Percentiles rank a stretch among this genome's conserved stretches.
Evolutionary conservation across 1,284 basidiomycete species (phyloP).

Genomic region (Moesziomyces antarcticus): DNA sequence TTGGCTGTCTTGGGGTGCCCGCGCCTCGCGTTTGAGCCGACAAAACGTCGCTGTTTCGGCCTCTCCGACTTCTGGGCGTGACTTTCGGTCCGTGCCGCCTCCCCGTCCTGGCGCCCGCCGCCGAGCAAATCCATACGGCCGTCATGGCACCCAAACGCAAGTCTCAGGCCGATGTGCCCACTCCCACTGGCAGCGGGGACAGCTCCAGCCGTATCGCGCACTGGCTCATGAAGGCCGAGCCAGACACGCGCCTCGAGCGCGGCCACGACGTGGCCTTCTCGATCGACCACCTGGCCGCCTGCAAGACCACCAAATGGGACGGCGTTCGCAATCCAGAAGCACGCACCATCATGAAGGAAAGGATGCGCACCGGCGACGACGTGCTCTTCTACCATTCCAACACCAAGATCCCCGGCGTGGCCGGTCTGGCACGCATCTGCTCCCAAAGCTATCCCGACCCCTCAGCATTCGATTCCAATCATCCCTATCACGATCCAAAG

Average conservation of each 20-base stretch:
- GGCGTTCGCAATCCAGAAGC: slow-evolving; percentile 92
- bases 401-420: slow-evolving; percentile 82
- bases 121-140: no score
- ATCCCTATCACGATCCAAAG: slow-evolving; percentile 93
- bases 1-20: no score
- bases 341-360: slow-evolving; percentile 83
- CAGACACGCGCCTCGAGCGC: slow-evolving; percentile 54
- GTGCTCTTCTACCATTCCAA: slow-evolving; percentile 90
- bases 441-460: slow-evolving; percentile 48
- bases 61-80: no score
- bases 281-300: slow-evolving; percentile 49
- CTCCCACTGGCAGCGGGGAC: no score
- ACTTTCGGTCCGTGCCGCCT: no score
- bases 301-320: slow-evolving; percentile 82
- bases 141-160: slow-evolving; percentile 39
- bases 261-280: slow-evolving; percentile 63
- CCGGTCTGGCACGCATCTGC: slow-evolving; percentile 48
- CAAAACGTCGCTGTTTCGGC: no score
- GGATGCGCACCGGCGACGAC: slow-evolving; percentile 85
- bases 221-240: slow-evolving; percentile 67
- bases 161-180: not conserved
- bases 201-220: slow-evolving; percentile 3
- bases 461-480: slow-evolving; percentile 66
- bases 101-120: no score
- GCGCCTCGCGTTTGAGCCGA: no score